phyloP scores from a whole-genome alignment of 768 basidiomycete species.

The Amyloporia xantha region DNA sequence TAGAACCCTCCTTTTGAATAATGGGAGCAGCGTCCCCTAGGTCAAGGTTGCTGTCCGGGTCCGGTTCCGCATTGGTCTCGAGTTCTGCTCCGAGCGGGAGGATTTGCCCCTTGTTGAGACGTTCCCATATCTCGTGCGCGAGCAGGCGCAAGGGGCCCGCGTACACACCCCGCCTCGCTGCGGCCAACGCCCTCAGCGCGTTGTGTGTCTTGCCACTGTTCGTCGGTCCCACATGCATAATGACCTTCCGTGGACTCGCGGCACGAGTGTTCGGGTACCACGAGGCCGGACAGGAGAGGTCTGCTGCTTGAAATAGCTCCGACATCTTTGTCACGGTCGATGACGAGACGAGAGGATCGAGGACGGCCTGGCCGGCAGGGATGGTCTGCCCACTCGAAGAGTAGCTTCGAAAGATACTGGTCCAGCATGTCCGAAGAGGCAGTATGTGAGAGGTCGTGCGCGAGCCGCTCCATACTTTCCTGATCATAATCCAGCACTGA shows the following conservation, averaged over 20 bases:
- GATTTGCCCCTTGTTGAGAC: conserved; percentile 87
- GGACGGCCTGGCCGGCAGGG: conserved; percentile 20
- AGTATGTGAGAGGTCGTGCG: conserved; percentile 26
- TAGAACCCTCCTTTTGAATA: conserved; percentile 32
- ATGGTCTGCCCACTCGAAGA: conserved; percentile 50
- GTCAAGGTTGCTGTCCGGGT: conserved; percentile 31
- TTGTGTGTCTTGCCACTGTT: conserved; percentile 97
- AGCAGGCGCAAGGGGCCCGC: conserved; percentile 89
- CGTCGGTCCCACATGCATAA: conserved; percentile 96
- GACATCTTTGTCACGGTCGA: conserved; percentile 33
- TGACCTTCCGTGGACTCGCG: conserved; percentile 59
- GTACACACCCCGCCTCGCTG: conserved; percentile 68
- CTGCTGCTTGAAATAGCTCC: conserved; percentile 30
- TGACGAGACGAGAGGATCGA: conserved; percentile 23
- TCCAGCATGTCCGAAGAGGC: conserved; percentile 31
- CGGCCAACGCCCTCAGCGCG: conserved; percentile 82
- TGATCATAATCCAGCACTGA: conserved; percentile 19
- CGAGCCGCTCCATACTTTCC: conserved; percentile 40
- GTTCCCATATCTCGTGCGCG: conserved; percentile 91
- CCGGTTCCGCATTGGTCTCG: conserved; percentile 30
- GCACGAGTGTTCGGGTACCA: conserved; percentile 45
- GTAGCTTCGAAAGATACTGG: conserved; percentile 42
- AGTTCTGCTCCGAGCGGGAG: conserved; percentile 59
- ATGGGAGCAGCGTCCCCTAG: conserved; percentile 13
- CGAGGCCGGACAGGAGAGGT: conserved; percentile 43